A percentile compares a stretch with the other conserved stretches of the same genome.
These are phyloP conservation scores for Pseudocercospora fuligena DNA, from an alignment of 2,329 filamentous ascomycete genomes.

Conservation along the genomic window DNA sequence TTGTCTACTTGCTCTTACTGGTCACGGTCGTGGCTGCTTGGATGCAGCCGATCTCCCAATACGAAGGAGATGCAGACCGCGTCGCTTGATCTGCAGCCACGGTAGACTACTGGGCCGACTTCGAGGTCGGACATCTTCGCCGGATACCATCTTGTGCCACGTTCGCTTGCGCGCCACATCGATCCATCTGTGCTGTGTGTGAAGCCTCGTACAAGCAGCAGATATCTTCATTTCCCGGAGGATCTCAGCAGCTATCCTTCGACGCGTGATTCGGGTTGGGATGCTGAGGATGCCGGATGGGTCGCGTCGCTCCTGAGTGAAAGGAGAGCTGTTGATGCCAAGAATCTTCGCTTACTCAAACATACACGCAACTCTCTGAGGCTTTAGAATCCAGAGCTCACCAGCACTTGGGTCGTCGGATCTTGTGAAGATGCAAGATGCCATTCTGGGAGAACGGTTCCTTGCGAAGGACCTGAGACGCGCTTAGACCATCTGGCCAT, in stretches of 20 bases:
- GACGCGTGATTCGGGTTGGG: neutral
- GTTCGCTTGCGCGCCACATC: neutral
- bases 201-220: neutral
- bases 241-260: neutral
- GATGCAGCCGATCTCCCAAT: neutral
- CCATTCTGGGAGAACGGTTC: too few relatives aligned
- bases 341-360: neutral
- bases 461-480: too few relatives aligned
- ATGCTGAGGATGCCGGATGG: neutral
- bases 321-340: neutral
- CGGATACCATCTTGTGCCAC: neutral
- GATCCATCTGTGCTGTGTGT: neutral
- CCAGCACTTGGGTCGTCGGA: too few relatives aligned
- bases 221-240: neutral
- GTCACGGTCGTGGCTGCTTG: neutral
- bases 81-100: neutral
- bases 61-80: neutral
- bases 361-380: too few relatives aligned
- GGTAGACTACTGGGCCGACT: neutral
- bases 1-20: neutral
- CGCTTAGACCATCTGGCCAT: too few relatives aligned
- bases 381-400: too few relatives aligned
- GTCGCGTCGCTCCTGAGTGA: neutral
- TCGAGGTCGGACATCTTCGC: neutral
- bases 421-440: too few relatives aligned